A percentile compares a stretch with the other conserved stretches of the same genome.
Conservation (phyloP, 208 protist genomes). For the Crithidia mellificae region DNA sequence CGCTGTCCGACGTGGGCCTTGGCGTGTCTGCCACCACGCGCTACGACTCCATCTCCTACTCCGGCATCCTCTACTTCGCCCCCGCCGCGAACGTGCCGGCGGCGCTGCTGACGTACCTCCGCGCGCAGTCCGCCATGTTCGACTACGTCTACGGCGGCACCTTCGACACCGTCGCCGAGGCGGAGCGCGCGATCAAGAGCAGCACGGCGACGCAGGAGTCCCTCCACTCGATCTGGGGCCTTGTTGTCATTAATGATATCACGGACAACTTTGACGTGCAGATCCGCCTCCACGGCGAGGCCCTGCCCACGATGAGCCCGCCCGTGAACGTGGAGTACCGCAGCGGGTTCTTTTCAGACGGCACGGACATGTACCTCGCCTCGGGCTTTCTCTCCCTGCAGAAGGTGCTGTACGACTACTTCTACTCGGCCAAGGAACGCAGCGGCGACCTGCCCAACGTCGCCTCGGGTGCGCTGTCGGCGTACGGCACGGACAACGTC, state of each 20-base stretch:
- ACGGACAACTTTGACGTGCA: constrained; percentile 56
- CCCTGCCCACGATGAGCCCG: constrained; percentile 42
- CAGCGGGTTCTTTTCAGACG: constrained; percentile 47
- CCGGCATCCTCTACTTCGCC: constrained; percentile 62
- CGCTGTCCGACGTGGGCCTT: constrained; percentile 36
- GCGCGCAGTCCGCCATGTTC: constrained; percentile 34
- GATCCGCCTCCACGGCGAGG: constrained; percentile 58
- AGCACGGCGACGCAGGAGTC: constrained; percentile 15
- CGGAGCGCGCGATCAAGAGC: constrained; percentile 36
- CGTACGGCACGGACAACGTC: constrained; percentile 18
- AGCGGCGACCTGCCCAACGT: constrained; percentile 23
- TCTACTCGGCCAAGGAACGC: constrained; percentile 24
- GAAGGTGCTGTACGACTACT: constrained; percentile 64
- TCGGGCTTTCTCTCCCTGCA: constrained; percentile 79
- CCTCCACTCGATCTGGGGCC: constrained; percentile 28
- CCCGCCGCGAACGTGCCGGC: constrained; percentile 46
- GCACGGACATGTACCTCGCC: constrained; percentile 67
- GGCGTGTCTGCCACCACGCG: constrained; percentile 43
- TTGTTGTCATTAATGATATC: constrained; percentile 42
- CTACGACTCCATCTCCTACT: constrained; percentile 52
- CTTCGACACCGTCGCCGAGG: constrained; percentile 61
- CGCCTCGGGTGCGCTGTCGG: constrained; percentile 4
- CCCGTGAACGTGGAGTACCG: constrained; percentile 43
- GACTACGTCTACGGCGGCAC: constrained; percentile 64
- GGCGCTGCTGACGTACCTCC: constrained; percentile 42